Evolutionary conservation across 805 yeast genomes (phyloP).

Genomic region (Ogataea trehaloabstinens): DNA sequence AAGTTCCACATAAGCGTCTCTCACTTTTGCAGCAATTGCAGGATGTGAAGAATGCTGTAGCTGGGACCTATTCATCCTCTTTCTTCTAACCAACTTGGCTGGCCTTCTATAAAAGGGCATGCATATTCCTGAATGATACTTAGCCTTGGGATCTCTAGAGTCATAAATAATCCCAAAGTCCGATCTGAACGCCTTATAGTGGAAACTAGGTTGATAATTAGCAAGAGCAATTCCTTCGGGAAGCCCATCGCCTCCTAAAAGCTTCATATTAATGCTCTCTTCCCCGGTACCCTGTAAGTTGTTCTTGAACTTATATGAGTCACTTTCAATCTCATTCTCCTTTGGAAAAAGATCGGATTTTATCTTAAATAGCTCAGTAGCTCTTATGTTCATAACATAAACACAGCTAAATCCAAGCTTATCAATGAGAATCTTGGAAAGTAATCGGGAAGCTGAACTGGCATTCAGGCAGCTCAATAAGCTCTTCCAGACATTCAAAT

Average conservation of each 20-base stretch:
- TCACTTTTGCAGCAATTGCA: slow-evolving; percentile 1
- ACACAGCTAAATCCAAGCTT: slow-evolving; percentile 41
- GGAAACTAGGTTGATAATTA: slow-evolving; percentile 32
- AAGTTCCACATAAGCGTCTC: slow-evolving; percentile 37
- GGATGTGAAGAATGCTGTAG: slow-evolving; percentile 7
- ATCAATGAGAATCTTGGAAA: slow-evolving; percentile 38
- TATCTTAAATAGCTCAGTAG: slow-evolving; percentile 45
- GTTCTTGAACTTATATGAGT: slow-evolving; percentile 38
- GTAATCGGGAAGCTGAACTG: slow-evolving; percentile 40
- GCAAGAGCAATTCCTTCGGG: slow-evolving; percentile 19
- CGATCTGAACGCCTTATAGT: slow-evolving; percentile 45
- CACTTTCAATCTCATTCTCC: slow-evolving; percentile 43
- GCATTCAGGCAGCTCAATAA: slow-evolving; percentile 38
- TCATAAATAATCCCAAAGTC: slow-evolving; percentile 51
- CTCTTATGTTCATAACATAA: slow-evolving; percentile 50
- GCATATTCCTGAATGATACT: slow-evolving; percentile 47
- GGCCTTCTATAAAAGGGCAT: slow-evolving; percentile 50
- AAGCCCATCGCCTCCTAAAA: slow-evolving; percentile 43
- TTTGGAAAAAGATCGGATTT: slow-evolving; percentile 43
- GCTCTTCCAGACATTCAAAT: slow-evolving; percentile 35
- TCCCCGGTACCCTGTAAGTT: slow-evolving; percentile 37
- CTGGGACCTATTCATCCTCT: slow-evolving; percentile 9
- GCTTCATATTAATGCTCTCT: slow-evolving; percentile 41
- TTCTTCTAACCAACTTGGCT: slow-evolving; percentile 43
- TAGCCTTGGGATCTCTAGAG: slow-evolving; percentile 28